A percentile compares a stretch with the other conserved stretches of the same genome.
Conservation (phyloP, 345 rosid species). For the Lepidium didymum region DNA sequence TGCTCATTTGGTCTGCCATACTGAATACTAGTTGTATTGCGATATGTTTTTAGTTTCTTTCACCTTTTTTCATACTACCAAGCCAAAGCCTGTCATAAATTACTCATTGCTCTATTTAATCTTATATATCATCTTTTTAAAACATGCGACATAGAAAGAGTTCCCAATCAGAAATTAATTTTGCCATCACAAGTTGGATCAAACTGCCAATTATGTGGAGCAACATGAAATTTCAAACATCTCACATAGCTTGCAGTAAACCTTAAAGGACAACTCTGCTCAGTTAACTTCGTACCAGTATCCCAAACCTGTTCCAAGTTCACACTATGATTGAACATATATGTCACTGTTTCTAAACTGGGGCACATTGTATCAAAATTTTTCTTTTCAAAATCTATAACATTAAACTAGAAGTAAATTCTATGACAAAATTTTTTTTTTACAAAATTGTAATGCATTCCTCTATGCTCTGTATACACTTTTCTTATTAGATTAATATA, state of each 20-base stretch:
- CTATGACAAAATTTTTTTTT: too few relatives aligned
- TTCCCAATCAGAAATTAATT: neutral
- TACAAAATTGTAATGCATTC: too few relatives aligned
- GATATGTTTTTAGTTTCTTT: neutral
- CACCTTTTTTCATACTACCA: neutral
- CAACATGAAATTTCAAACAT: neutral
- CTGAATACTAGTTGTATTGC: neutral
- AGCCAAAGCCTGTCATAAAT: neutral
- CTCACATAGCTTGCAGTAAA: neutral
- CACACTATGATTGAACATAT: too few relatives aligned
- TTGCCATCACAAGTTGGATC: conserved; percentile 4
- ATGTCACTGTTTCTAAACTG: too few relatives aligned
- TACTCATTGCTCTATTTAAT: neutral
- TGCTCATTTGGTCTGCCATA: neutral
- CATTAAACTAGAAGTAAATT: too few relatives aligned
- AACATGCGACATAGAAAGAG: too few relatives aligned
- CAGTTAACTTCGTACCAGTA: neutral
- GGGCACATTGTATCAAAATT: too few relatives aligned
- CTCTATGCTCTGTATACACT: too few relatives aligned
- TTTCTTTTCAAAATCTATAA: too few relatives aligned
- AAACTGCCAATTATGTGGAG: conserved; percentile 14
- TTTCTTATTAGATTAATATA: too few relatives aligned
- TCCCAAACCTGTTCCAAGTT: conserved; percentile 13
- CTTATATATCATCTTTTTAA: neutral
- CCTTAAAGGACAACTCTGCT: neutral